These are phyloP conservation scores for Pseudopyrenochaeta lycopersici DNA, from an alignment of 2,329 filamentous ascomycete genomes.

Conservation along the genomic window DNA sequence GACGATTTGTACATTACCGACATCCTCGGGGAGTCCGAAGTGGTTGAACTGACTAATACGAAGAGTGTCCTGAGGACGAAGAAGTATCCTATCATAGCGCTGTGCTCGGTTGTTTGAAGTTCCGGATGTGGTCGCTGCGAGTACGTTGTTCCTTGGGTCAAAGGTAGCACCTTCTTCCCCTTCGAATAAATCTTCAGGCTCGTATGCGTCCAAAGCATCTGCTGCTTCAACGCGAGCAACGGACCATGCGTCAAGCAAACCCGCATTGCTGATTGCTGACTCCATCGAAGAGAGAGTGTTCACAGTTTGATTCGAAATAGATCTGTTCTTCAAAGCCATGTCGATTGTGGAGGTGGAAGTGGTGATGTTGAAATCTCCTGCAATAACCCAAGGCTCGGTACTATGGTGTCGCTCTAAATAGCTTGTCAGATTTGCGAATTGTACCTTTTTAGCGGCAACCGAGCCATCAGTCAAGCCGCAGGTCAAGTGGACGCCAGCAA, in stretches of 20 bases:
- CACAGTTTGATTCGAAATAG: conserved; percentile 62
- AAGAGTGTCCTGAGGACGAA: conserved; percentile 55
- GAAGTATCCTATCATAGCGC: conserved; percentile 70
- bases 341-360: conserved; percentile 67
- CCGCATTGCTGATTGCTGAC: conserved; percentile 53
- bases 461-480: conserved; percentile 68
- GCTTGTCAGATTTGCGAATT: conserved; percentile 61
- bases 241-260: conserved; percentile 64
- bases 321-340: conserved; percentile 60
- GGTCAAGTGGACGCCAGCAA: conserved; percentile 70
- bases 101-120: conserved; percentile 69
- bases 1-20: conserved; percentile 21
- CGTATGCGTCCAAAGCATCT: conserved; percentile 46
- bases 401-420: conserved; percentile 57
- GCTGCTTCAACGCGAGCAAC: conserved; percentile 56
- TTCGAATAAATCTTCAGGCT: conserved; percentile 54
- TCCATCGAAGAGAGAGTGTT: conserved; percentile 59
- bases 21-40: conserved; percentile 61
- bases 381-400: conserved; percentile 63
- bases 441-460: conserved; percentile 64
- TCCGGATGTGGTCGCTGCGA: conserved; percentile 64
- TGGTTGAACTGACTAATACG: conserved; percentile 61
- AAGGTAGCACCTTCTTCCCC: conserved; percentile 74
- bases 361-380: conserved; percentile 71
- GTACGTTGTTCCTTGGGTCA: conserved; percentile 65